phyloP scores from a whole-genome alignment of 768 basidiomycete genomes.

The Mycena crocata region DNA sequence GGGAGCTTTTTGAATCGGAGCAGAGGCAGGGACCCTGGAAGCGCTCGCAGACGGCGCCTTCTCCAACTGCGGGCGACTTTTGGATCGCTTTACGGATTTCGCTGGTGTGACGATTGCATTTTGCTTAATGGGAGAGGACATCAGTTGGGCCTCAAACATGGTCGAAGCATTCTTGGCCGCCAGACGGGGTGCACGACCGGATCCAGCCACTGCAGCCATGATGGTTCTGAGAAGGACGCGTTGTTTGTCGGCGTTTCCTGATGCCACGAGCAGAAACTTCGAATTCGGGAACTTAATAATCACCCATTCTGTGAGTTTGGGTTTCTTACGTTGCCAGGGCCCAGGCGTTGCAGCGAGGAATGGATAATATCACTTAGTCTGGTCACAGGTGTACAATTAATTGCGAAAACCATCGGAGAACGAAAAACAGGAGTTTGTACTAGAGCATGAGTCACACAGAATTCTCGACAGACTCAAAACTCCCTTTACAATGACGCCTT shows the following conservation, averaged over 20 bases:
- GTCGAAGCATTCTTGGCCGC: constrained; percentile 30
- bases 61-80: constrained; percentile 6
- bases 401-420: no score
- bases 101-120: constrained; percentile 2
- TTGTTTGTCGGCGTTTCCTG: constrained; percentile 5
- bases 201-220: constrained; percentile 8
- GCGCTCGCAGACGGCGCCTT: neutral
- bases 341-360: no score
- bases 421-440: no score
- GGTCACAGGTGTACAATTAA: no score
- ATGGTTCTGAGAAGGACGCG: constrained; percentile 16
- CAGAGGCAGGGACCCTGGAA: neutral
- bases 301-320: no score
- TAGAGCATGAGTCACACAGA: no score
- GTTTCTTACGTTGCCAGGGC: no score
- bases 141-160: constrained; percentile 30
- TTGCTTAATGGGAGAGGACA: constrained; percentile 21
- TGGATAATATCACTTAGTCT: no score
- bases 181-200: constrained; percentile 10
- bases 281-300: no score
- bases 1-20: neutral
- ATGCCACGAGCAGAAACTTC: no score
- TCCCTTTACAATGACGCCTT: no score
- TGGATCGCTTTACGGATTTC: constrained; percentile 10
- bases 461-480: no score